Evolutionary conservation across 352 stramenopile species (phyloP).

Genomic region (Pythium graminicola): DNA sequence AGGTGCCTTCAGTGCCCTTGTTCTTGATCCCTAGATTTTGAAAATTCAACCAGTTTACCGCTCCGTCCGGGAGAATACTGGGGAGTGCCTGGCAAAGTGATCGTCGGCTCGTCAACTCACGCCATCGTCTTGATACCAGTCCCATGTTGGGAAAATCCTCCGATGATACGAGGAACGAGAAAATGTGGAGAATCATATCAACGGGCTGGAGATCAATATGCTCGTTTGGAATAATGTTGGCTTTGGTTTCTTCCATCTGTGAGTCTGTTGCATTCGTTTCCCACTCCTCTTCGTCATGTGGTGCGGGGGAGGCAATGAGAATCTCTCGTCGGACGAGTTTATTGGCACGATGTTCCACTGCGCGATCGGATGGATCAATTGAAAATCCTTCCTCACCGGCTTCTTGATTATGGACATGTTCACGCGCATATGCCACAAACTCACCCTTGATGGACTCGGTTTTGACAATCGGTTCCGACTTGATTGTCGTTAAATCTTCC

Average conservation of each 20-base stretch:
- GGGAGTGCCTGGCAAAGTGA: slow-evolving; percentile 66
- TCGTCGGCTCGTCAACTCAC: slow-evolving; percentile 59
- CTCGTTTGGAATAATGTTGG: slow-evolving; percentile 35
- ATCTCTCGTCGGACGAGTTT: slow-evolving; percentile 83
- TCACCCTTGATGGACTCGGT: slow-evolving; percentile 19
- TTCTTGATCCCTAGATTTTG: slow-evolving; percentile 88
- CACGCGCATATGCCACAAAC: slow-evolving; percentile 68
- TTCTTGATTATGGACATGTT: slow-evolving; percentile 78
- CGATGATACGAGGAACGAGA: slow-evolving; percentile 74
- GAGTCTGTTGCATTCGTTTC: slow-evolving; percentile 32
- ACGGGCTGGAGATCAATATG: slow-evolving; percentile 83
- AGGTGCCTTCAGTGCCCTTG: slow-evolving; percentile 85
- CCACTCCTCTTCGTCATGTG: slow-evolving; percentile 75
- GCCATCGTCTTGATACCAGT: slow-evolving; percentile 74
- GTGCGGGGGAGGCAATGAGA: slow-evolving; percentile 69
- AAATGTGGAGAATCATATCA: slow-evolving; percentile 85
- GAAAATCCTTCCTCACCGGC: slow-evolving; percentile 75
- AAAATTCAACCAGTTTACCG: slow-evolving; percentile 85
- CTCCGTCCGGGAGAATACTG: slow-evolving; percentile 61
- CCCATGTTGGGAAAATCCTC: slow-evolving; percentile 67
- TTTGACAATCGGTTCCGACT: slow-evolving; percentile 17
- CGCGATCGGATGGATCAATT: slow-evolving; percentile 77
- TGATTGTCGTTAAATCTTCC: slow-evolving; percentile 2
- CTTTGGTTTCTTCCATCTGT: slow-evolving; percentile 31
- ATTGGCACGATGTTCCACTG: slow-evolving; percentile 75